phyloP scores from a whole-genome alignment of 2,329 filamentous ascomycete genomes.

The Fusarium nodosum region DNA sequence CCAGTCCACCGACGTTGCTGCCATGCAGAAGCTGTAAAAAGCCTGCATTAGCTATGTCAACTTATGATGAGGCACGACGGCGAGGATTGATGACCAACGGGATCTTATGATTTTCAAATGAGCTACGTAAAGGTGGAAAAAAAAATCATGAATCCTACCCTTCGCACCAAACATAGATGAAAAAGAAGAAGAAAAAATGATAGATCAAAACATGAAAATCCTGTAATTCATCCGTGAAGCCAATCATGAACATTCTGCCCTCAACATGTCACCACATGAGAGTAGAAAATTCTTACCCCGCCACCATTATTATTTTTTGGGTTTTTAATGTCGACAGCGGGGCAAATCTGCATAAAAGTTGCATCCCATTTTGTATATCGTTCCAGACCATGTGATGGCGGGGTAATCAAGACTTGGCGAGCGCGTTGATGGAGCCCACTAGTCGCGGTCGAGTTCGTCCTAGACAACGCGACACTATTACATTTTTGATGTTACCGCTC shows the following conservation, averaged over 20 bases:
- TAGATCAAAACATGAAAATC: slow-evolving; percentile 1
- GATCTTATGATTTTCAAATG: slow-evolving; percentile 45
- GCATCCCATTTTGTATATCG: slow-evolving; percentile 37
- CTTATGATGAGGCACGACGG: slow-evolving; percentile 53
- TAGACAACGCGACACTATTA: slow-evolving; percentile 28
- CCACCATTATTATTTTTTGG: slow-evolving; percentile 7
- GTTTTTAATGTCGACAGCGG: slow-evolving; percentile 31
- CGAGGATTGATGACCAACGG: slow-evolving; percentile 50
- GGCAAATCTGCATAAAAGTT: slow-evolving; percentile 31
- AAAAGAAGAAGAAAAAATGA: slow-evolving; percentile 37
- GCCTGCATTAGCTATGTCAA: slow-evolving; percentile 41
- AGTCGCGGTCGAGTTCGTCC: slow-evolving; percentile 27
- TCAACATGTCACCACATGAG: slow-evolving; percentile 2
- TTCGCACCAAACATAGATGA: slow-evolving; percentile 47
- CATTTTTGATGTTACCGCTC: slow-evolving; percentile 18
- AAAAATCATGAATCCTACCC: slow-evolving; percentile 43
- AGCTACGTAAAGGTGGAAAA: slow-evolving; percentile 45
- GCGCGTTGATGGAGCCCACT: slow-evolving; percentile 35
- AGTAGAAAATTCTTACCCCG: slow-evolving; percentile 10
- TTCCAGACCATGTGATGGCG: slow-evolving; percentile 48
- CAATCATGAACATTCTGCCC: neutral
- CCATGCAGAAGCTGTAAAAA: slow-evolving; percentile 91
- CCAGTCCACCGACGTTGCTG: slow-evolving; percentile 91
- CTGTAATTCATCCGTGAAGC: neutral
- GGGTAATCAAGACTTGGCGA: slow-evolving; percentile 37